Conservation (phyloP, 2,329 filamentous ascomycete genomes). For the Magnaporthiopsis incrustans region DNA sequence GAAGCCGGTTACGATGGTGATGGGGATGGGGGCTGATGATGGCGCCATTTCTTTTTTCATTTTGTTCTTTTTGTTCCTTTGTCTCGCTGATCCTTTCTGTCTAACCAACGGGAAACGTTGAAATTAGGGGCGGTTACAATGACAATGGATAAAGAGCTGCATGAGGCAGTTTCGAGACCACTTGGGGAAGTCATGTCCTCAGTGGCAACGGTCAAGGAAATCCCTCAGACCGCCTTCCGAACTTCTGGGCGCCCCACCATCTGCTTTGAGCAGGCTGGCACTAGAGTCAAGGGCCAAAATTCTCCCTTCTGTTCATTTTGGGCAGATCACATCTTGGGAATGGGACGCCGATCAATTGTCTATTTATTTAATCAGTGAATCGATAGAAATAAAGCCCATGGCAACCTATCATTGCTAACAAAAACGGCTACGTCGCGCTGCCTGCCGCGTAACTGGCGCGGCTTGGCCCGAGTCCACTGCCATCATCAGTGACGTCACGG, state of each 20-base stretch:
- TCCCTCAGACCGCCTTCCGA: neutral
- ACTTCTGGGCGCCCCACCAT: neutral
- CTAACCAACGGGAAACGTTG: neutral
- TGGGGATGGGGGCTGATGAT: slow-evolving; percentile 55
- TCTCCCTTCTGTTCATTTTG: neutral
- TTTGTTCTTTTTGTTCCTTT: neutral
- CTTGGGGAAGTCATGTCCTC: neutral
- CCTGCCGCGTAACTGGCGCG: neutral
- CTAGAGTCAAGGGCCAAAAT: neutral
- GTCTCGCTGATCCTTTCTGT: neutral
- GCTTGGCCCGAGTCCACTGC: neutral
- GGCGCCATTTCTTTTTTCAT: slow-evolving; percentile 1
- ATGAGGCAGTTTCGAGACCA: neutral
- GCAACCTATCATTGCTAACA: neutral
- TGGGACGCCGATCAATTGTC: no score
- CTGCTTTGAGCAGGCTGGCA: no score
- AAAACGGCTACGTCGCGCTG: neutral
- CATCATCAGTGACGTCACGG: neutral
- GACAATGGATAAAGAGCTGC: neutral
- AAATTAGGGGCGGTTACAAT: neutral
- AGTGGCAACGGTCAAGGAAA: neutral
- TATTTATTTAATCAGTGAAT: neutral
- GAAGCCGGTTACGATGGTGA: slow-evolving; percentile 95
- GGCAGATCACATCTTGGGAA: no score
- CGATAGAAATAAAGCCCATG: neutral